Evolutionary conservation across 2,329 filamentous ascomycete genomes (phyloP).

Genomic region (Emmonsia crescens): DNA sequence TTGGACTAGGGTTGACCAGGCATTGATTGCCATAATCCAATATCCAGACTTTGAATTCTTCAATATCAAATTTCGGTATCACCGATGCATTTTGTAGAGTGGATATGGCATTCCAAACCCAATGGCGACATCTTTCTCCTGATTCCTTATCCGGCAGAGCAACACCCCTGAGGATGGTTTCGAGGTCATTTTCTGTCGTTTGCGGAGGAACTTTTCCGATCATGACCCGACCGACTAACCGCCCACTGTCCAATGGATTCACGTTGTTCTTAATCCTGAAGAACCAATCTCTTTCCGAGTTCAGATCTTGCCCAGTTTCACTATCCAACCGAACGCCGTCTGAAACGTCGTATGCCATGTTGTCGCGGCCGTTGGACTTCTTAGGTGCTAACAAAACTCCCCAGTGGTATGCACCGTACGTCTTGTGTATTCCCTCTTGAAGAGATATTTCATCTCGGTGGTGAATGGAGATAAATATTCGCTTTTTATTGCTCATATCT

Average conservation of each 20-base stretch:
- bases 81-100: slow-evolving; percentile 4
- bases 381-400: slow-evolving; percentile 1
- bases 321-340: slow-evolving; percentile 1
- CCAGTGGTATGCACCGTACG: neutral
- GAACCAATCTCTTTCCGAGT: slow-evolving; percentile 2
- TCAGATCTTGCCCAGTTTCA: slow-evolving; percentile 1
- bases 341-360: slow-evolving; percentile 2
- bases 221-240: slow-evolving; percentile 4
- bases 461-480: neutral
- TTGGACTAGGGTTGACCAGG: slow-evolving; percentile 6
- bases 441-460: slow-evolving; percentile 3
- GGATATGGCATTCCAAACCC: slow-evolving; percentile 8
- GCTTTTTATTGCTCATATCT: slow-evolving; percentile 5
- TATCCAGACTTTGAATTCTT: slow-evolving; percentile 7
- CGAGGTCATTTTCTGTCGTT: slow-evolving; percentile 1
- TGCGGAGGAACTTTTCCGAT: slow-evolving; percentile 7
- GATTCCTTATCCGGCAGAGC: slow-evolving; percentile 5
- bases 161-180: slow-evolving; percentile 5
- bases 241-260: slow-evolving; percentile 5
- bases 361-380: slow-evolving; percentile 1
- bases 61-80: slow-evolving; percentile 8
- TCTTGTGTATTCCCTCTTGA: neutral
- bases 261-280: slow-evolving; percentile 2
- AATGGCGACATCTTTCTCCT: slow-evolving; percentile 6
- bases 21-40: slow-evolving; percentile 8